Evolutionary conservation across 176 grass and related monocot genomes (phyloP).

Genomic region (Oryza australiensis): DNA sequence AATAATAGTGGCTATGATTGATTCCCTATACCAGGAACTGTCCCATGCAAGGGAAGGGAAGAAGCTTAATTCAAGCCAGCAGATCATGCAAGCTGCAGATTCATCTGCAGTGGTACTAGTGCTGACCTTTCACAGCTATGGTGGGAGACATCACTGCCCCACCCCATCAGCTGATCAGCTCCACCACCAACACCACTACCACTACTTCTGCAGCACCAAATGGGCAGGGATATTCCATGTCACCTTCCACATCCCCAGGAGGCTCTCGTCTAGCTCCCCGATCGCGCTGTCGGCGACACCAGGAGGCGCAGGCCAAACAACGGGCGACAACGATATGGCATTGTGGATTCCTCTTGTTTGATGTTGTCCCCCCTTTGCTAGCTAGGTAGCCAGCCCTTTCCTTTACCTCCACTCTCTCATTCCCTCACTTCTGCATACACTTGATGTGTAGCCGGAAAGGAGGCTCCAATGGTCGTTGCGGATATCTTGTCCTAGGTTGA

Average conservation of each 20-base stretch:
- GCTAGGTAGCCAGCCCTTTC: neutral
- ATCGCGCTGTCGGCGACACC: conserved; percentile 40
- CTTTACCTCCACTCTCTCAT: neutral
- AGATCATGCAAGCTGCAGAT: conserved; percentile 23
- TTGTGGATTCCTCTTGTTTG: conserved; percentile 33
- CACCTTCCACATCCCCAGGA: conserved; percentile 15
- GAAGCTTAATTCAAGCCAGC: conserved; percentile 3
- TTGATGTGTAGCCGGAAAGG: conserved; percentile 39
- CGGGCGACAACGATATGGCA: conserved; percentile 30
- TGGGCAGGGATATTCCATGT: conserved; percentile 52
- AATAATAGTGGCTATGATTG: conserved; percentile 23
- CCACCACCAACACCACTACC: conserved; percentile 29
- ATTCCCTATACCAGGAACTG: conserved; percentile 36
- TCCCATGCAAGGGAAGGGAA: conserved; percentile 31
- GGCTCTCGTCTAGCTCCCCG: neutral
- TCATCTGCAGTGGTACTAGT: neutral
- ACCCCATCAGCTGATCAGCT: conserved; percentile 24
- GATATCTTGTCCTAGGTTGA: conserved; percentile 37
- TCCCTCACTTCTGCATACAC: conserved; percentile 27
- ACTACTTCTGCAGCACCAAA: conserved; percentile 23
- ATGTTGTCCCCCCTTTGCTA: conserved; percentile 41
- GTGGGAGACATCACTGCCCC: conserved; percentile 40
- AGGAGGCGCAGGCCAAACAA: conserved; percentile 15
- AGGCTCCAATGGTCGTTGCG: conserved; percentile 16
- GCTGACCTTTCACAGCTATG: conserved; percentile 34